Evolutionary conservation across 352 stramenopile genomes (phyloP).

Genomic region (Globisporangium camurandrum): DNA sequence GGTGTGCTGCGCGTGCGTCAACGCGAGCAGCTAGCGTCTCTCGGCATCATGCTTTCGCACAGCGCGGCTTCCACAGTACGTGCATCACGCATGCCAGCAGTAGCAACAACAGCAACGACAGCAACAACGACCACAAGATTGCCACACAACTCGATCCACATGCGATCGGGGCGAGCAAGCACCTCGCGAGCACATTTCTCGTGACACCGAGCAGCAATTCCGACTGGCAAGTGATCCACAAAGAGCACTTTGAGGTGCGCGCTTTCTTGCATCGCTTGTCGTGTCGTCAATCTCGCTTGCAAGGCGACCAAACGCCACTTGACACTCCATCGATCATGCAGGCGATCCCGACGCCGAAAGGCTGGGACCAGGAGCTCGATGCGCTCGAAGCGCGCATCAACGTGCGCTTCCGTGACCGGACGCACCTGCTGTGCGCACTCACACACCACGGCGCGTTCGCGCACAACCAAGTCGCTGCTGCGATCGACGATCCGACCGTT

Average conservation of each 20-base stretch:
- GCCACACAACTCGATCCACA: conserved; percentile 5
- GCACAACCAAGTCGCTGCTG: conserved; percentile 23
- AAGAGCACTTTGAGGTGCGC: conserved; percentile 35
- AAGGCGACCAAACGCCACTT: neutral
- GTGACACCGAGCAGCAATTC: conserved; percentile 21
- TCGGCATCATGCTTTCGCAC: neutral
- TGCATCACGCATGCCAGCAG: neutral
- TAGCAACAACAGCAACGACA: conserved; percentile 4
- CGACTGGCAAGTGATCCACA: conserved; percentile 45
- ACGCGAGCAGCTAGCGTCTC: no score
- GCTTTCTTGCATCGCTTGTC: neutral
- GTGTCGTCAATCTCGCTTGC: neutral
- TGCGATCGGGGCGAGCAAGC: conserved; percentile 13
- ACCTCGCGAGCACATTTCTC: conserved; percentile 16
- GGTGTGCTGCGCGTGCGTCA: no score
- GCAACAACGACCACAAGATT: conserved; percentile 2
- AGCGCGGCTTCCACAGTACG: neutral
- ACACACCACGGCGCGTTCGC: conserved; percentile 69
- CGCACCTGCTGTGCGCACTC: conserved; percentile 58
- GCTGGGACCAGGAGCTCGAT: conserved; percentile 40
- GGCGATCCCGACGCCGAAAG: conserved; percentile 27
- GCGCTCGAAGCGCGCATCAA: conserved; percentile 49
- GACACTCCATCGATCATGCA: conserved; percentile 7
- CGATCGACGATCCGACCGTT: no score
- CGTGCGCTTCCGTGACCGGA: conserved; percentile 48